Percentiles rank a stretch among this genome's conserved stretches.
phyloP scores from a whole-genome alignment of 2,329 filamentous ascomycete genomes.

The Huntiella moniliformis region DNA sequence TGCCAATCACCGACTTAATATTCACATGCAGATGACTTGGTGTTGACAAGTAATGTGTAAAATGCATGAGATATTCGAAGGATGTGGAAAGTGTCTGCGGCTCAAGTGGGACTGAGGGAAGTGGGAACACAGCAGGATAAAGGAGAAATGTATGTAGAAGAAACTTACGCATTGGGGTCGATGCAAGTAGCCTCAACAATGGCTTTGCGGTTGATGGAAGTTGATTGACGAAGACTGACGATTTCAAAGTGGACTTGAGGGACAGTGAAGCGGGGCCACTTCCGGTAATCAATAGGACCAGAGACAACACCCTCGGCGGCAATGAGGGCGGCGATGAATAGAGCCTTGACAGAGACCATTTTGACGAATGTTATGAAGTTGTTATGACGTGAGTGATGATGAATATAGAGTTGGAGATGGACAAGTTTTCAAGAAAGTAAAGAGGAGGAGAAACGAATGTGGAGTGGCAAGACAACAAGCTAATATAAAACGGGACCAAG shows the following conservation, averaged over 20 bases:
- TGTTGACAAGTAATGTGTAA: too few relatives aligned
- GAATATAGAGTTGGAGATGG: background rate
- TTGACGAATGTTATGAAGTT: slow-evolving; percentile 8
- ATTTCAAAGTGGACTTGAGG: slow-evolving; percentile 27
- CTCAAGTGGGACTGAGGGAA: too few relatives aligned
- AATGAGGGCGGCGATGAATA: slow-evolving; percentile 18
- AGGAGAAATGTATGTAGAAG: too few relatives aligned
- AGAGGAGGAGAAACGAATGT: slow-evolving; percentile 1
- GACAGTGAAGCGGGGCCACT: slow-evolving; percentile 21
- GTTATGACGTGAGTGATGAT: background rate
- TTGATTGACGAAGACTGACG: slow-evolving; percentile 22
- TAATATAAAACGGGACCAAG: background rate
- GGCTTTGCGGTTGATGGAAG: slow-evolving; percentile 22
- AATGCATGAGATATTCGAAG: too few relatives aligned
- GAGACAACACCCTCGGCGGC: slow-evolving; percentile 17
- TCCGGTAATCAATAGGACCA: slow-evolving; percentile 17
- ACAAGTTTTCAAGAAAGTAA: background rate
- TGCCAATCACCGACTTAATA: too few relatives aligned
- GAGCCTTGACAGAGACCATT: slow-evolving; percentile 19
- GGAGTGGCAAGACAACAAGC: background rate
- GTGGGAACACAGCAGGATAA: too few relatives aligned
- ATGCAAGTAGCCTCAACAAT: slow-evolving; percentile 24
- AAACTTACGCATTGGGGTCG: slow-evolving; percentile 23
- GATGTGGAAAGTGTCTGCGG: too few relatives aligned
- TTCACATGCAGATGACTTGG: too few relatives aligned